Conservation (phyloP, 1,284 basidiomycete species). For the Wallemia hederae region DNA sequence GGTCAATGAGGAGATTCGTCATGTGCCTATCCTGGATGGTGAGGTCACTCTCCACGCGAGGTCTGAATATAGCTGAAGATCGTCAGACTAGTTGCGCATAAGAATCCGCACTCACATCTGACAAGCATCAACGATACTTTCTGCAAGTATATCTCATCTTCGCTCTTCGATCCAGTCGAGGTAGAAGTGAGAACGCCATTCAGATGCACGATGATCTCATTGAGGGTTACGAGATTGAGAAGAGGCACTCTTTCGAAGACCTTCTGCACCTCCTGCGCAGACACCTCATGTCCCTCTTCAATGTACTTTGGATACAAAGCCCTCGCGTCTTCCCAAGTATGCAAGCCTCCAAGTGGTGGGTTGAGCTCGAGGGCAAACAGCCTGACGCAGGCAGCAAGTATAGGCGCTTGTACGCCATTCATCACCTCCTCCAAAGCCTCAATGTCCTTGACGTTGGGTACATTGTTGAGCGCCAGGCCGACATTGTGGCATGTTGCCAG, state of each 20-base stretch:
- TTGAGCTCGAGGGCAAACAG: conserved; percentile 62
- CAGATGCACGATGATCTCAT: conserved; percentile 48
- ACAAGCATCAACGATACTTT: neutral
- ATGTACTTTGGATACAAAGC: conserved; percentile 41
- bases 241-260: conserved; percentile 44
- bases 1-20: conserved; percentile 50
- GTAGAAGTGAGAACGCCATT: neutral
- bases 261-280: conserved; percentile 31
- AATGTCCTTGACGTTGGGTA: conserved; percentile 34
- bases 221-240: conserved; percentile 52
- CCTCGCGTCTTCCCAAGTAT: conserved; percentile 66
- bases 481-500: conserved; percentile 50
- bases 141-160: neutral
- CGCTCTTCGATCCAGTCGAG: neutral
- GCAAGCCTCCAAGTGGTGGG: conserved; percentile 49
- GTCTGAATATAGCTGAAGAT: conserved; percentile 39
- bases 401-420: conserved; percentile 37
- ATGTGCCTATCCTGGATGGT: conserved; percentile 65
- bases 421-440: conserved; percentile 12
- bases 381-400: conserved; percentile 54
- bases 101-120: neutral
- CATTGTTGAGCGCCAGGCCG: conserved; percentile 44
- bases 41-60: conserved; percentile 46
- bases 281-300: conserved; percentile 25
- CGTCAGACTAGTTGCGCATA: neutral